Evolutionary conservation across 1,284 basidiomycete species (phyloP), one percentile per base, ranked within the genome.

Genomic region (Exobasidium cylindrosporum): DNA sequence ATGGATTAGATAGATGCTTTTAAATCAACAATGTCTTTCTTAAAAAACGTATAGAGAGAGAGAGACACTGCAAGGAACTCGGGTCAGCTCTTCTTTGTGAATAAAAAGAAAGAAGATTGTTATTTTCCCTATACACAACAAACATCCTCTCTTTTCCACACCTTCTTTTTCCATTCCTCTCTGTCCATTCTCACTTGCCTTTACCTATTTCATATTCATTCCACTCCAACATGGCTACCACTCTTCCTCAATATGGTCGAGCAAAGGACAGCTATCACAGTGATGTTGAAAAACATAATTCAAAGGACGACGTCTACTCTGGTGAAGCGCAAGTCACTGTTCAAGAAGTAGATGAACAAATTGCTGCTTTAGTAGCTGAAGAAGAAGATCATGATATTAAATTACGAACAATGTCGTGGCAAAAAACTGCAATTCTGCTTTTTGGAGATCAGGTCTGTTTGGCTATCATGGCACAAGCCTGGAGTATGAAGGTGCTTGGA

Each of bases 381-480:
- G 61, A 62, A 40, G 47, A 58, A 28, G 47, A 35, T 40, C 61
- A 62, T 52, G 59, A 62, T n/a, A 61, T 62, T 30, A 62, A 62
- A 52, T 45, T 50, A 4, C n/a, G 61, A 1, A 62, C 61, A 29
- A 62, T 62, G 61, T 30, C 54, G 11, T 77, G 75, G 75, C 68
- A 74, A 40, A 74, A 73, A 60, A 50, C 64, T 1, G 67, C 72
- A 1, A 29, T 68, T 0, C 61, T 76, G 0, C 65, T 77, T 11
- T 69, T 73, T 43, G 72, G 70, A 40, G 74, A 77, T 35, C 72
- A 77, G 44, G 74, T 77, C 24, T 73, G 74, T 55, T 65, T 77
- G 1, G 76, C 76, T 55, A 74, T 78, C 50, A 65, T 78, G 23
- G 56, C 73, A 0, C 73, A 76, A 46, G 67, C 75, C 0, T 73